Evolutionary conservation across 1,139 yeast genomes (phyloP).

Genomic region (Diutina mesorugosa): DNA sequence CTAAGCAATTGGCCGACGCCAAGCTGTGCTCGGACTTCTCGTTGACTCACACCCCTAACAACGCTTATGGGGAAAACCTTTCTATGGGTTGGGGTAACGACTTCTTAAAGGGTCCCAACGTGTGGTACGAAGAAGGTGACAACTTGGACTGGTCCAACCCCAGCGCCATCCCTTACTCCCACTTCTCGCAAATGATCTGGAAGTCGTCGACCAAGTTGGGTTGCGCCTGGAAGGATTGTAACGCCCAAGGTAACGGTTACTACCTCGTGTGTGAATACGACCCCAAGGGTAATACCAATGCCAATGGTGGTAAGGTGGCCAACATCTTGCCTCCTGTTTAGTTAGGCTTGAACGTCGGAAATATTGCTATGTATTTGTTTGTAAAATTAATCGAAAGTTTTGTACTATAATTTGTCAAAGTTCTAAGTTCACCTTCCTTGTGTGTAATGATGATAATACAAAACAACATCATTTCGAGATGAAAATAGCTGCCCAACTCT

Average conservation of each 20-base stretch:
- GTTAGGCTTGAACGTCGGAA: not conserved
- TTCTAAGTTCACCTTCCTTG: too few species aligned
- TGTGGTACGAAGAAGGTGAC: conserved; percentile 53
- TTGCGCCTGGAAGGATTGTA: conserved; percentile 47
- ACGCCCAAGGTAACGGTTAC: conserved; percentile 25
- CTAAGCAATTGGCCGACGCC: conserved; percentile 31
- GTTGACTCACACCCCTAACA: conserved; percentile 32
- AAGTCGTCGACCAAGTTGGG: conserved; percentile 55
- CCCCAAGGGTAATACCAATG: conserved; percentile 44
- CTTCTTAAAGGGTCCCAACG: conserved; percentile 38
- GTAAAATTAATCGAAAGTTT: not conserved
- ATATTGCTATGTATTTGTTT: not conserved
- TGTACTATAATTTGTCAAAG: too few species aligned
- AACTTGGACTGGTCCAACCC: conserved; percentile 35
- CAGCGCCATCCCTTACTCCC: conserved; percentile 31
- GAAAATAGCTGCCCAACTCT: too few species aligned
- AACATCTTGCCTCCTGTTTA: not conserved
- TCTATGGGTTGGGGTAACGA: conserved; percentile 30
- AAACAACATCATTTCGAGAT: too few species aligned
- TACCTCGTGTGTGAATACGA: conserved; percentile 51
- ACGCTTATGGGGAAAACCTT: conserved; percentile 50
- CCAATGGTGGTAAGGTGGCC: not conserved
- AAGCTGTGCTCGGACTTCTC: conserved; percentile 39
- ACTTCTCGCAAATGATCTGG: conserved; percentile 86
- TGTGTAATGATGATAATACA: too few species aligned